Conservation (phyloP, 2,329 filamentous ascomycete genomes). For the Phaeosphaeria sp. region DNA sequence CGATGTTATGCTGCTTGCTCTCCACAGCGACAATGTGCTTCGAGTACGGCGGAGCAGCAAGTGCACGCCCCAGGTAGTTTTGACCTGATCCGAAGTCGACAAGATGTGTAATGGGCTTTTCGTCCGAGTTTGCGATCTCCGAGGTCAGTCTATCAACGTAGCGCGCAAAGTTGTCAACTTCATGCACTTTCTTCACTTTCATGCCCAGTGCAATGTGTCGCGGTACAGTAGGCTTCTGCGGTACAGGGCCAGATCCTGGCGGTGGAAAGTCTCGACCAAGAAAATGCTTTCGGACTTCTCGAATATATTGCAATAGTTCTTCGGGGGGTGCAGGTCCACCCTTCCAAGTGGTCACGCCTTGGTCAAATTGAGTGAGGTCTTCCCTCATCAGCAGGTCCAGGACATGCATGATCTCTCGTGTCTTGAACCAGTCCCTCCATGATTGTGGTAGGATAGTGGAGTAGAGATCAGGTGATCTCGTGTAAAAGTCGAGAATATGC, state of each 20-base stretch:
- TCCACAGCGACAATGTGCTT: slow-evolving; percentile 90
- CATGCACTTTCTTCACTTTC: slow-evolving; percentile 95
- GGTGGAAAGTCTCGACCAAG: slow-evolving; percentile 67
- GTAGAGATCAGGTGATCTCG: slow-evolving; percentile 82
- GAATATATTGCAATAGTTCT: slow-evolving; percentile 75
- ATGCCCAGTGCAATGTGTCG: slow-evolving; percentile 83
- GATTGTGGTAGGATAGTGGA: slow-evolving; percentile 75
- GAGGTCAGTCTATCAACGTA: slow-evolving; percentile 75
- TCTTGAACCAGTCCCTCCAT: slow-evolving; percentile 81
- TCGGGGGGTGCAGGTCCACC: slow-evolving; percentile 54
- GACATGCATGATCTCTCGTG: slow-evolving; percentile 74
- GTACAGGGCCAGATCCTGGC: slow-evolving; percentile 23
- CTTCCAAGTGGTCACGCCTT: slow-evolving; percentile 47
- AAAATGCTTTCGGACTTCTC: slow-evolving; percentile 71
- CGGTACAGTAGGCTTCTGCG: slow-evolving; percentile 65
- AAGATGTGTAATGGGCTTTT: slow-evolving; percentile 74
- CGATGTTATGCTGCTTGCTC: slow-evolving; percentile 83
- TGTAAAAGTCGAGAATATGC: slow-evolving; percentile 96
- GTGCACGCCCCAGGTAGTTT: slow-evolving; percentile 88
- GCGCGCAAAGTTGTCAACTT: slow-evolving; percentile 88
- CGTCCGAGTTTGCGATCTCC: slow-evolving; percentile 51
- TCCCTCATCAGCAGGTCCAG: slow-evolving; percentile 83
- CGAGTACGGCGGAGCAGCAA: slow-evolving; percentile 86
- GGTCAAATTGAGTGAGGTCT: slow-evolving; percentile 62
- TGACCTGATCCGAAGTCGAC: slow-evolving; percentile 97